A percentile compares a stretch with the other conserved stretches of the same genome.
phyloP scores from a whole-genome alignment of 2,329 filamentous ascomycete genomes.

The Verticillium albo-atrum region DNA sequence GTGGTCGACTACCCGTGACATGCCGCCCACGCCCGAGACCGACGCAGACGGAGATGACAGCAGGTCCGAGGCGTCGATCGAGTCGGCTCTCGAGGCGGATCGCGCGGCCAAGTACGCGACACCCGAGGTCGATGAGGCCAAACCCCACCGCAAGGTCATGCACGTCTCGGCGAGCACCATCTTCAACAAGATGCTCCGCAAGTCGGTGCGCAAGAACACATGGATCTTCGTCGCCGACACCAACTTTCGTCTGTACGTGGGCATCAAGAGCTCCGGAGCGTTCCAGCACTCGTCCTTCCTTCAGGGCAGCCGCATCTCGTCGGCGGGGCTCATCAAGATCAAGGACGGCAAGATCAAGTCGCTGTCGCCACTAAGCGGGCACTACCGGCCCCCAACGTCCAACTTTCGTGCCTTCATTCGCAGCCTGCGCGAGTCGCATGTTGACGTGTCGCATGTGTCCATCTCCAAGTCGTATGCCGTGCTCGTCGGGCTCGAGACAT shows the following conservation, averaged over 20 bases:
- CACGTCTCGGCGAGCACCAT: constrained; percentile 69
- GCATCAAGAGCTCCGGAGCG: constrained; percentile 81
- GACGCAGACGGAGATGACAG: constrained; percentile 14
- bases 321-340: constrained; percentile 81
- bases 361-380: constrained; percentile 68
- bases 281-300: constrained; percentile 93
- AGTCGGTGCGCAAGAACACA: constrained; percentile 78
- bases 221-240: constrained; percentile 95
- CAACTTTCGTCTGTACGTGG: constrained; percentile 78
- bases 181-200: constrained; percentile 73
- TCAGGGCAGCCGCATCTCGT: constrained; percentile 73
- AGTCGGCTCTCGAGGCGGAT: constrained; percentile 51
- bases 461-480: constrained; percentile 81
- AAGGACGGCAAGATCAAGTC: constrained; percentile 73
- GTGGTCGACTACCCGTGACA: constrained; percentile 32
- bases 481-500: constrained; percentile 76
- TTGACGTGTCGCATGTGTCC: constrained; percentile 73
- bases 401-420: constrained; percentile 82
- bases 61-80: constrained; percentile 31
- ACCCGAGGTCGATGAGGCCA: constrained; percentile 56
- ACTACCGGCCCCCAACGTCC: constrained; percentile 78
- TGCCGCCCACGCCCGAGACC: constrained; percentile 10
- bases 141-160: constrained; percentile 48
- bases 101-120: constrained; percentile 62
- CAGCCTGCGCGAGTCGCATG: constrained; percentile 65